Percentiles rank a stretch among this genome's conserved stretches.
Conservation (phyloP, 73 alveolate genomes). For the Paramecium sexaurelia region DNA sequence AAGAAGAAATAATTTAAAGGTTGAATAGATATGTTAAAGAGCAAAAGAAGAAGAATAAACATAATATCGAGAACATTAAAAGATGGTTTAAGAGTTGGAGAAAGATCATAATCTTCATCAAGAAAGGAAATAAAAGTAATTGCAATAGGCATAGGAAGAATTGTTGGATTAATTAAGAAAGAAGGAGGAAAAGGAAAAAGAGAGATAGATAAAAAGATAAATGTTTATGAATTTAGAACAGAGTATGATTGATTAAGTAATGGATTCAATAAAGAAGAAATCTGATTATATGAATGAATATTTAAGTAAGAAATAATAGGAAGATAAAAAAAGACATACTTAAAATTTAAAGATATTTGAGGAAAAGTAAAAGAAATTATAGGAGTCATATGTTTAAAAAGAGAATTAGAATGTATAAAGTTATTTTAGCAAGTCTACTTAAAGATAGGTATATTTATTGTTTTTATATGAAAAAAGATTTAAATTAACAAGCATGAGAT, state of each 20-base stretch:
- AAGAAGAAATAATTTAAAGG: background rate
- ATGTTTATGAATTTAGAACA: background rate
- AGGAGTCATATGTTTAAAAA: background rate
- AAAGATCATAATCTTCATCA: background rate
- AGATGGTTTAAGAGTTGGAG: background rate
- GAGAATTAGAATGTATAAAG: background rate
- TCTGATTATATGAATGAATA: background rate
- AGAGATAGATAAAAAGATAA: background rate
- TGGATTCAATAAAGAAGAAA: conserved; percentile 13
- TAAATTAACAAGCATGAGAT: background rate
- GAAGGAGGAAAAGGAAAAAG: conserved; percentile 25
- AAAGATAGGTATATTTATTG: background rate
- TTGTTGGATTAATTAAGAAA: background rate
- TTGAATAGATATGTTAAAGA: background rate
- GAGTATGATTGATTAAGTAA: conserved; percentile 12
- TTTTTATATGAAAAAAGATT: background rate
- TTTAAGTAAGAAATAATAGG: background rate
- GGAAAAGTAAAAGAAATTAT: background rate
- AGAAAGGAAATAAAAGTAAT: background rate
- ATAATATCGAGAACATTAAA: background rate
- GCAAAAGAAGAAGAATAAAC: background rate
- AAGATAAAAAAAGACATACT: background rate
- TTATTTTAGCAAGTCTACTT: background rate
- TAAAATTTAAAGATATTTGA: background rate
- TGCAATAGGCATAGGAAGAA: background rate